These are phyloP conservation scores for Podospora appendiculata DNA, from an alignment of 495 filamentous ascomycete species.

Conservation along the genomic window DNA sequence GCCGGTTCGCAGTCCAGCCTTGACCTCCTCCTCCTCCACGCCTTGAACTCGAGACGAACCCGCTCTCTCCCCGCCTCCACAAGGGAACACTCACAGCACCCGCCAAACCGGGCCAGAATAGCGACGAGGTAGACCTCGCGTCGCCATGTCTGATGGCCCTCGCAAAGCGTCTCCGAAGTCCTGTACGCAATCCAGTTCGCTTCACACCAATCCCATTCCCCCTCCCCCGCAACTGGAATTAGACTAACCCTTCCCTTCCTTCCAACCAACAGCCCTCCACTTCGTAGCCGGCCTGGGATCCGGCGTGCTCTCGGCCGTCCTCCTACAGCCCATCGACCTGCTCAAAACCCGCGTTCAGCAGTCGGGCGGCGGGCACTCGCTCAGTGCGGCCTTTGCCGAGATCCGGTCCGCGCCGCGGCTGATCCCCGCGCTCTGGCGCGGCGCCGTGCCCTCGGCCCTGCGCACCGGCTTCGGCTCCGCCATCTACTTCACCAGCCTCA, in stretches of 20 bases:
- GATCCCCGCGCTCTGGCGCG: conserved; percentile 81
- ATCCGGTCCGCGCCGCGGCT: conserved; percentile 51
- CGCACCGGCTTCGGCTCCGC: conserved; percentile 90
- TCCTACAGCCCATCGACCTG: conserved; percentile 93
- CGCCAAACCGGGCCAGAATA: not conserved
- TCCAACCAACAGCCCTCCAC: conserved; percentile 52
- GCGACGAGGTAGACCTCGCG: not conserved
- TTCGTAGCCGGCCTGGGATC: conserved; percentile 84
- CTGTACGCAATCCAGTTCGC: conserved; percentile 16
- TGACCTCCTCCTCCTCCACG: too few species aligned
- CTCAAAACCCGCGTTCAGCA: conserved; percentile 95
- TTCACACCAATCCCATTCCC: not conserved
- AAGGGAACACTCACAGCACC: too few species aligned
- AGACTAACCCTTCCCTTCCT: conserved; percentile 1
- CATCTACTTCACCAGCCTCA: conserved; percentile 87
- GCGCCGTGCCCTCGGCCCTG: conserved; percentile 82
- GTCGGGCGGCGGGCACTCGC: conserved; percentile 46
- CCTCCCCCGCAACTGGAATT: not conserved
- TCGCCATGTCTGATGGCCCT: conserved; percentile 29
- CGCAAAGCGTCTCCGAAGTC: conserved; percentile 24
- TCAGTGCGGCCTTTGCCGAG: conserved; percentile 60
- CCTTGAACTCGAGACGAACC: too few species aligned
- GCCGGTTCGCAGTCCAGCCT: too few species aligned
- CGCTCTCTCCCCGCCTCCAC: too few species aligned
- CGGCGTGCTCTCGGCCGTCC: conserved; percentile 75